Evolutionary conservation across 2,329 filamentous ascomycete genomes (phyloP), one percentile per base, ranked within the genome.

Genomic region (Microthyrium microscopicum): DNA sequence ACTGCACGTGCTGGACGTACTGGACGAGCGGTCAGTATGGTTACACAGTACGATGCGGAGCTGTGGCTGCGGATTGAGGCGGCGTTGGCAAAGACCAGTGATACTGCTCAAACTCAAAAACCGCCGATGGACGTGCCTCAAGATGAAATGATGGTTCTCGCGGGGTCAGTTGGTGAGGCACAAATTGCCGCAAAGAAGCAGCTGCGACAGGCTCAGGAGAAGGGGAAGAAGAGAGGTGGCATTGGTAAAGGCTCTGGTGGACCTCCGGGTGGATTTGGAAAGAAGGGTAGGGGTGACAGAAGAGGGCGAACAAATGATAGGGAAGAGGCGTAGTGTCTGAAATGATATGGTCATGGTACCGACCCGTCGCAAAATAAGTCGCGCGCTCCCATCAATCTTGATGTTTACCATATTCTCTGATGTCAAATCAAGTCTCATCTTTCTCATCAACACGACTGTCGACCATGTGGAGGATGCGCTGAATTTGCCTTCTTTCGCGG

Each of bases 21-120:
- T 2, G 85, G 85, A 31, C 70, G 81, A 27, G 83, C 84, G 6
- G 68, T 93, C 29, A 81, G 66, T 33, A 58, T 94, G 6, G 76
- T 89, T 4, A 92, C 81, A 1, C 84, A 93, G 54, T 92, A 91
- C 44, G 84, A 92, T 46, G 60, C 85, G 2, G 80, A 85, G 51
- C 67, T 89, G 22, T 91, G 72, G 56, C 58, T 77, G 46, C 64
- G 83, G 15, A 92, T 92, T 32, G 85, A 94, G 54, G 71, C 73
- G 5, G 81, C 83, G 0, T 60, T 94, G 9, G 80, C 79, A 9
- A 79, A 78, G 58, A 74, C 85, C 56, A 60, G 91, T 35, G 54
- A 64, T 0, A 74, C 80, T 49, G 73, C 80, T 49, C 79, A 79
- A 46, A n/a, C n/a, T n/a, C n/a, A n/a, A n/a, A n/a, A n/a, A n/a